phyloP scores from a whole-genome alignment of 495 filamentous ascomycete genomes.

The Aspergillus affinis region DNA sequence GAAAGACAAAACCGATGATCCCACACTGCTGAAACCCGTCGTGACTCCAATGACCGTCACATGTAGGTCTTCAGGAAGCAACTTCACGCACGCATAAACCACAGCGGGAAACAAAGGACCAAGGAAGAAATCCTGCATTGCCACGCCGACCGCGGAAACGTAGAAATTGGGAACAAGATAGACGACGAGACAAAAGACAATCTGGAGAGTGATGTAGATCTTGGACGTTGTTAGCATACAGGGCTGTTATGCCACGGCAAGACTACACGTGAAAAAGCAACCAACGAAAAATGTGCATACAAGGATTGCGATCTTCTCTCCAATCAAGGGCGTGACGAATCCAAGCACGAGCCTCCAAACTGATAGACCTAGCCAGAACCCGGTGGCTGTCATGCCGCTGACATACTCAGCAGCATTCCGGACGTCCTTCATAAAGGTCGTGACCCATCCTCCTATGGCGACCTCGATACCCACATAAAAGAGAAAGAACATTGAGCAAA shows the following conservation, averaged over 20 bases:
- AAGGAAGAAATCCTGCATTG: slow-evolving; percentile 64
- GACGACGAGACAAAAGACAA: slow-evolving; percentile 54
- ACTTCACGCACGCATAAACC: slow-evolving; percentile 68
- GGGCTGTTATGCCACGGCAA: not conserved
- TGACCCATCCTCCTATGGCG: slow-evolving; percentile 71
- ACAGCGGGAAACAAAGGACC: slow-evolving; percentile 64
- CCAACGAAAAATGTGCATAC: slow-evolving; percentile 28
- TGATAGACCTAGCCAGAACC: slow-evolving; percentile 67
- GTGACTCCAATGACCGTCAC: slow-evolving; percentile 75
- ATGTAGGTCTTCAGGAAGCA: slow-evolving; percentile 69
- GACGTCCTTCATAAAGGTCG: slow-evolving; percentile 63
- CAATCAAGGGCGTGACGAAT: slow-evolving; percentile 61
- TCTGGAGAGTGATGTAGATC: slow-evolving; percentile 17
- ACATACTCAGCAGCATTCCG: slow-evolving; percentile 54
- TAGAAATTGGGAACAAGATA: slow-evolving; percentile 64
- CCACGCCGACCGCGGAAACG: slow-evolving; percentile 59
- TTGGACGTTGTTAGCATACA: not conserved
- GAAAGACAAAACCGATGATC: not conserved
- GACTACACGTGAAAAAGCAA: not conserved
- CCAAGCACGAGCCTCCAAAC: slow-evolving; percentile 59
- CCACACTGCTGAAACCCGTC: slow-evolving; percentile 58
- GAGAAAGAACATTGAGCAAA: slow-evolving; percentile 73
- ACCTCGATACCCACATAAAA: slow-evolving; percentile 87
- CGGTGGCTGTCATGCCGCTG: slow-evolving; percentile 62
- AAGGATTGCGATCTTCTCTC: slow-evolving; percentile 58